Percentiles rank a stretch among this genome's conserved stretches.
Conservation (phyloP, 2,329 filamentous ascomycete genomes). For the Xylaria sp. region DNA sequence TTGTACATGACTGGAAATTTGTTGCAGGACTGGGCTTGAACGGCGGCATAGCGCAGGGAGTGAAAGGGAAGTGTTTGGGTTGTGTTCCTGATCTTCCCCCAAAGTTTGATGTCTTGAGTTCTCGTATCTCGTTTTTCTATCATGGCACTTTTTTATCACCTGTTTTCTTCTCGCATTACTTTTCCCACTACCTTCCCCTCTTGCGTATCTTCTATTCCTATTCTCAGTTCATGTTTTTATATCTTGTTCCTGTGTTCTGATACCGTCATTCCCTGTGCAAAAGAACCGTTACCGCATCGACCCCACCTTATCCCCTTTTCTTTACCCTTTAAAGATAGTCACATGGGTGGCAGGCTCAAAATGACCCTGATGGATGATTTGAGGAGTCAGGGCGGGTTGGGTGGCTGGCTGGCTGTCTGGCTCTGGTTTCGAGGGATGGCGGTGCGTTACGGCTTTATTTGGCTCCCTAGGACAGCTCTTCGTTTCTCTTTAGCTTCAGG, state of each 20-base stretch:
- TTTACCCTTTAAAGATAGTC: constrained; percentile 34
- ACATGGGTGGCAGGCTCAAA: constrained; percentile 37
- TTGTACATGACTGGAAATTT: constrained; percentile 51
- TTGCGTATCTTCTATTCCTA: constrained; percentile 33
- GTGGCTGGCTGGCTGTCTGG: constrained; percentile 39
- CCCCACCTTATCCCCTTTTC: constrained; percentile 23
- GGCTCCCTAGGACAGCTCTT: constrained; percentile 29
- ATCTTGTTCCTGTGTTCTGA: constrained; percentile 29
- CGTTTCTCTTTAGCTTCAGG: constrained; percentile 23
- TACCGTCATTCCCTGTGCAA: constrained; percentile 28
- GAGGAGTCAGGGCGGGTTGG: constrained; percentile 39
- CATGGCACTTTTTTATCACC: constrained; percentile 35
- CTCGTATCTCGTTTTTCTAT: constrained; percentile 44
- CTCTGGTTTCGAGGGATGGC: constrained; percentile 37
- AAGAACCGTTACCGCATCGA: constrained; percentile 28
- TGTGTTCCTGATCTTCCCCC: constrained; percentile 45
- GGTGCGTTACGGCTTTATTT: constrained; percentile 39
- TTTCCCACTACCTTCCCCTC: constrained; percentile 35
- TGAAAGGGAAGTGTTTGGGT: constrained; percentile 50
- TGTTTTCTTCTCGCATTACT: constrained; percentile 23
- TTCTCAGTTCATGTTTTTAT: constrained; percentile 34
- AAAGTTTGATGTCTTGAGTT: constrained; percentile 42
- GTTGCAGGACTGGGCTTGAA: constrained; percentile 46
- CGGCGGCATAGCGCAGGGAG: constrained; percentile 52
- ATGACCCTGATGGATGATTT: constrained; percentile 35